Evolutionary conservation across 2,329 filamentous ascomycete species (phyloP).

Genomic region (Sarocladium strictum): DNA sequence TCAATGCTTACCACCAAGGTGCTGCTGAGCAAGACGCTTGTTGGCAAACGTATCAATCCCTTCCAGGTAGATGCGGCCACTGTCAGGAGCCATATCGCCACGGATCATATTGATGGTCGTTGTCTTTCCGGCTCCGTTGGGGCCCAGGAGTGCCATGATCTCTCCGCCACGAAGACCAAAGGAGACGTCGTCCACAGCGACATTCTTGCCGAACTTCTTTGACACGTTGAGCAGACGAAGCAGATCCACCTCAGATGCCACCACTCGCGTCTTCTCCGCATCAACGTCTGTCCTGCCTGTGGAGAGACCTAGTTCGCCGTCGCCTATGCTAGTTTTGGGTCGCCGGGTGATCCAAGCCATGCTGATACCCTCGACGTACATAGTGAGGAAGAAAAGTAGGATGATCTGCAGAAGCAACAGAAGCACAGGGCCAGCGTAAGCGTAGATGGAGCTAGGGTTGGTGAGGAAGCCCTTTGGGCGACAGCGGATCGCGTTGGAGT

Average conservation of each 20-base stretch:
- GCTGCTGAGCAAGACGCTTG: slow-evolving; percentile 51
- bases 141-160: slow-evolving; percentile 76
- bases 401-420: slow-evolving; percentile 69
- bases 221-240: slow-evolving; percentile 65
- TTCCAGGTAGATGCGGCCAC: not conserved
- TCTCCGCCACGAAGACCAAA: slow-evolving; percentile 70
- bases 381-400: slow-evolving; percentile 59
- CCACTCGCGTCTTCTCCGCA: slow-evolving; percentile 53
- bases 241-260: slow-evolving; percentile 52
- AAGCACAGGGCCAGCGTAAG: slow-evolving; percentile 72
- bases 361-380: slow-evolving; percentile 67
- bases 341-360: slow-evolving; percentile 40
- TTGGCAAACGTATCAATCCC: not conserved
- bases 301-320: slow-evolving; percentile 19
- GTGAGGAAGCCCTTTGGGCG: slow-evolving; percentile 47
- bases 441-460: slow-evolving; percentile 59
- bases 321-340: slow-evolving; percentile 30
- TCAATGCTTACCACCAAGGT: slow-evolving; percentile 59
- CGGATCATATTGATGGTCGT: slow-evolving; percentile 79
- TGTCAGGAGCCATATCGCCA: slow-evolving; percentile 65
- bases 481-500: slow-evolving; percentile 72
- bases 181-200: slow-evolving; percentile 73
- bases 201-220: slow-evolving; percentile 65
- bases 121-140: slow-evolving; percentile 82
- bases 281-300: slow-evolving; percentile 22